Percentiles rank a stretch among this genome's conserved stretches.
phyloP scores from a whole-genome alignment of 257 asterid genomes.

The Cinchona pubescens region DNA sequence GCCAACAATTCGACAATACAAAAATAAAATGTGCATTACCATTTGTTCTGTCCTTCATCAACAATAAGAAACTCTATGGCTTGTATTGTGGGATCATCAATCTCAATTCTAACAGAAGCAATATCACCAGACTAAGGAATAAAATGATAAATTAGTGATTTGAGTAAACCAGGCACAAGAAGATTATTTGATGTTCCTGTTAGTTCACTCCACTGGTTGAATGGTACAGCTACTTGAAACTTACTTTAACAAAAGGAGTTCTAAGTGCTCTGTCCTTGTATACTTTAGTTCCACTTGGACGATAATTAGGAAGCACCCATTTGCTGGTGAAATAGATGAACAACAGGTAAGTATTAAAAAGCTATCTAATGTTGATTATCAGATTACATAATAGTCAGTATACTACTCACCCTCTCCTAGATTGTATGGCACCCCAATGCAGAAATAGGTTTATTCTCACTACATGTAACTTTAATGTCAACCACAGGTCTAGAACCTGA shows the following conservation, averaged over 20 bases:
- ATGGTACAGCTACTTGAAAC: constrained; percentile 22
- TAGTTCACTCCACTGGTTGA: constrained; percentile 8
- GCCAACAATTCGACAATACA: not conserved
- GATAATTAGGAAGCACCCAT: constrained; percentile 77
- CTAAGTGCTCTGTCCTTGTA: constrained; percentile 76
- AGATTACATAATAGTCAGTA: not conserved
- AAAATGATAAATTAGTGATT: constrained; percentile 1
- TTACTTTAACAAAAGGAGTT: constrained; percentile 82
- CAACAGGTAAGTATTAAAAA: constrained; percentile 2
- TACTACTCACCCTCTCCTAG: constrained; percentile 50
- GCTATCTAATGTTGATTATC: not conserved
- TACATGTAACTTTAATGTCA: constrained; percentile 50
- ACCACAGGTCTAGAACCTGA: constrained; percentile 51
- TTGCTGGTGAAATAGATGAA: constrained; percentile 37
- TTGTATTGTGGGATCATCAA: constrained; percentile 75
- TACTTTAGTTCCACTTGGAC: constrained; percentile 79
- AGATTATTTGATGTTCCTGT: constrained; percentile 10
- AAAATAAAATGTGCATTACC: constrained; percentile 40
- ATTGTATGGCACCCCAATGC: constrained; percentile 88
- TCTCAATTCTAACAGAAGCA: constrained; percentile 68
- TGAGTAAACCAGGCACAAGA: constrained; percentile 19
- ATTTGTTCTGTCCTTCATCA: constrained; percentile 76
- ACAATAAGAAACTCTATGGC: constrained; percentile 90
- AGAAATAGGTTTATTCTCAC: constrained; percentile 54
- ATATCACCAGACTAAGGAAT: constrained; percentile 62